These are phyloP conservation scores for Agaricus bisporus DNA, from an alignment of 768 basidiomycete genomes.

Conservation along the genomic window DNA sequence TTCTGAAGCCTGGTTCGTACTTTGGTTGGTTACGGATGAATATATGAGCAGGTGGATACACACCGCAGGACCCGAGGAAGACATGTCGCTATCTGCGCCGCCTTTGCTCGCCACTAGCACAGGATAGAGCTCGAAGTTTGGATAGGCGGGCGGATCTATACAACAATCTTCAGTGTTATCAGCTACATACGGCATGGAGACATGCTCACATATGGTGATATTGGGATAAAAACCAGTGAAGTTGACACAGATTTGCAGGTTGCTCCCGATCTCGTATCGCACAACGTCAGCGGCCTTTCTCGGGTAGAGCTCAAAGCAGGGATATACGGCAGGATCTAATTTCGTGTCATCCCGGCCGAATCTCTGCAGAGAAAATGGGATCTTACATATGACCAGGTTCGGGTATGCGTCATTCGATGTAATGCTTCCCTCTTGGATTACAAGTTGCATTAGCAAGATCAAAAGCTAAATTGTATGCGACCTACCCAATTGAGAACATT, in stretches of 20 bases:
- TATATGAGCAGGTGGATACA: constrained; percentile 19
- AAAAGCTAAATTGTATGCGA: neutral
- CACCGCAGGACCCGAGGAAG: constrained; percentile 26
- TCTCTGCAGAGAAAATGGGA: neutral
- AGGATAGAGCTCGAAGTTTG: constrained; percentile 18
- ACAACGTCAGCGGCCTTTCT: neutral
- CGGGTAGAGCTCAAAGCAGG: constrained; percentile 19
- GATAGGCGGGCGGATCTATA: constrained; percentile 34
- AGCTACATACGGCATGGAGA: neutral
- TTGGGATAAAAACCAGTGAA: constrained; percentile 23
- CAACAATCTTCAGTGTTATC: neutral
- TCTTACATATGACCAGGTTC: constrained; percentile 7
- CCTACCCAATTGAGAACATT: neutral
- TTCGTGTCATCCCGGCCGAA: neutral
- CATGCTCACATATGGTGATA: constrained; percentile 27
- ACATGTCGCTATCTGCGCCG: too few species aligned
- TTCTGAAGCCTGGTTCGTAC: neutral
- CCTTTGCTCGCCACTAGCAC: constrained; percentile 1
- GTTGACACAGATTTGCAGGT: neutral
- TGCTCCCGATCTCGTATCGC: neutral
- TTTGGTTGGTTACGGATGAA: constrained; percentile 3
- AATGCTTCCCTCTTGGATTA: neutral
- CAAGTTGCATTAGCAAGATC: neutral
- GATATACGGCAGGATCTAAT: constrained; percentile 32
- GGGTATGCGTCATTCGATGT: constrained; percentile 1